Percentiles rank a stretch among this genome's conserved stretches.
Conservation (phyloP, 2,329 filamentous ascomycete species). For the Aspergillus chevalieri region DNA sequence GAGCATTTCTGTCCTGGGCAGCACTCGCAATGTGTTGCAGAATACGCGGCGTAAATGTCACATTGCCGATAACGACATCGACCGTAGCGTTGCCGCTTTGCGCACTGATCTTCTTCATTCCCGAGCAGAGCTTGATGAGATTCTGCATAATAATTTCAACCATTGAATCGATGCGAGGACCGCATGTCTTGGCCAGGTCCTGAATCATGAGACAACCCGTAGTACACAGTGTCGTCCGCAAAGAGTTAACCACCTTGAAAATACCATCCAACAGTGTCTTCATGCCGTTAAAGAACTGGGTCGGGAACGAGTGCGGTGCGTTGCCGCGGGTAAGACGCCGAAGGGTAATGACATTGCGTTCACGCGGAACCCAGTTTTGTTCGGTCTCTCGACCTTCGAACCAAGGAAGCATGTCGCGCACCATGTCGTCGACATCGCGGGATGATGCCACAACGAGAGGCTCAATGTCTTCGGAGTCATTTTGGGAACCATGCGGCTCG, state of each 20-base stretch:
- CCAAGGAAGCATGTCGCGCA: slow-evolving; percentile 70
- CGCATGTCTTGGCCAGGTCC: slow-evolving; percentile 71
- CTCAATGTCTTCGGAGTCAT: slow-evolving; percentile 57
- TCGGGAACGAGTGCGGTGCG: slow-evolving; percentile 67
- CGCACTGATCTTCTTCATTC: slow-evolving; percentile 87
- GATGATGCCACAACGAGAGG: slow-evolving; percentile 77
- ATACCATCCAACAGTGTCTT: slow-evolving; percentile 78
- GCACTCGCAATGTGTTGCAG: slow-evolving; percentile 80
- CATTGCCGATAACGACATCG: slow-evolving; percentile 71
- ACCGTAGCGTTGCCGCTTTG: slow-evolving; percentile 76
- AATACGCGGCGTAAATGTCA: slow-evolving; percentile 71
- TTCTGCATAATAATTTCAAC: slow-evolving; percentile 84
- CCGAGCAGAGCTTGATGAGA: slow-evolving; percentile 80
- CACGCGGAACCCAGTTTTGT: slow-evolving; percentile 82
- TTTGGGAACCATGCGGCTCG: background rate
- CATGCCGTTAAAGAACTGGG: slow-evolving; percentile 63
- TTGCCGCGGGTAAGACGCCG: slow-evolving; percentile 79
- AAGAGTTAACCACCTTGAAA: slow-evolving; percentile 73
- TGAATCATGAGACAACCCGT: slow-evolving; percentile 79
- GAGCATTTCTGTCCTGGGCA: slow-evolving; percentile 87
- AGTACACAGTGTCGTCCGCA: slow-evolving; percentile 84
- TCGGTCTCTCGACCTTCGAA: slow-evolving; percentile 90
- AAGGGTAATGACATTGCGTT: slow-evolving; percentile 71
- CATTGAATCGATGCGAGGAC: slow-evolving; percentile 76
- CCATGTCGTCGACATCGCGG: slow-evolving; percentile 80